A percentile compares a stretch with the other conserved stretches of the same genome.
phyloP scores from a whole-genome alignment of 73 alveolate species.

The Paramecium biaurelia region DNA sequence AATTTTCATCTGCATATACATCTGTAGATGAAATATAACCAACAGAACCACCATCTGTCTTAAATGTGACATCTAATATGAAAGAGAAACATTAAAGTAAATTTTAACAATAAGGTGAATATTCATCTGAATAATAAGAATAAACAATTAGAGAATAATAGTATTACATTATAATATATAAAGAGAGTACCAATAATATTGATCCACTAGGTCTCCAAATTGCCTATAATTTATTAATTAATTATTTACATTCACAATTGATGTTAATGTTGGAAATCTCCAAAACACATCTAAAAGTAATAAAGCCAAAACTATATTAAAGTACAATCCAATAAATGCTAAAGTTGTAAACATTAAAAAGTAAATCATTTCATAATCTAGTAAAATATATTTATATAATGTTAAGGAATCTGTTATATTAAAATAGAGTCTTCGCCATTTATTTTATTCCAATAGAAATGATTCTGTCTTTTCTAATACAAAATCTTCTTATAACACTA shows the following conservation, averaged over 20 bases:
- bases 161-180: conserved; percentile 72
- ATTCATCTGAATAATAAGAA: conserved; percentile 32
- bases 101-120: conserved; percentile 63
- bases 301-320: conserved; percentile 70
- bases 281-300: conserved; percentile 76
- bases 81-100: conserved; percentile 70
- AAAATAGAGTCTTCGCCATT: not conserved
- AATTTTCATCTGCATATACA: not conserved
- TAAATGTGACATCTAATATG: conserved; percentile 78
- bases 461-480: not conserved
- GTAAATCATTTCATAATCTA: conserved; percentile 25
- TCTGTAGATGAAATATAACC: conserved; percentile 40
- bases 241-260: conserved; percentile 69
- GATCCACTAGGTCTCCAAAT: conserved; percentile 79
- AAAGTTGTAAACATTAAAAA: conserved; percentile 21
- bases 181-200: conserved; percentile 66
- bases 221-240: conserved; percentile 49
- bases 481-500: not conserved
- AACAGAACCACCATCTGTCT: conserved; percentile 85
- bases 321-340: conserved; percentile 44
- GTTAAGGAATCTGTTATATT: not conserved
- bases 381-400: not conserved
- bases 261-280: conserved; percentile 73
- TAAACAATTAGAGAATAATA: conserved; percentile 69
- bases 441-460: not conserved